Conservation (phyloP, 1,284 basidiomycete species). For the Chalciporus sp. region DNA sequence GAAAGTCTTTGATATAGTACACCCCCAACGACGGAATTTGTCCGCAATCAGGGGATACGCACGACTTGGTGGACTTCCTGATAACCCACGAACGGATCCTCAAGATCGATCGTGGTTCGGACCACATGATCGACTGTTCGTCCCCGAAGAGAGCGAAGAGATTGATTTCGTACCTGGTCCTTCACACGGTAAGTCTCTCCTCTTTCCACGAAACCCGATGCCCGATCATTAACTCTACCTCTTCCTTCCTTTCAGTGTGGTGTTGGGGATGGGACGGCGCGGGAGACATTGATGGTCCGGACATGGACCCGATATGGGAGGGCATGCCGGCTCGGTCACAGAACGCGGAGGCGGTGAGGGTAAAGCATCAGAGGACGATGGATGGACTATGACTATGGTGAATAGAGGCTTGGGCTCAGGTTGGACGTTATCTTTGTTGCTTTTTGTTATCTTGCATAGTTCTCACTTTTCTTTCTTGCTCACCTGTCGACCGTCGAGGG, state of each 20-base stretch:
- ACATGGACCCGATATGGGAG: slow-evolving; percentile 97
- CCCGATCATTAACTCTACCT: not conserved
- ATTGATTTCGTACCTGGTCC: slow-evolving; percentile 82
- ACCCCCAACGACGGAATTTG: slow-evolving; percentile 84
- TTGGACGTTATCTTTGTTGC: not conserved
- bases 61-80: slow-evolving; percentile 87
- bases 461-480: not conserved
- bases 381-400: slow-evolving; percentile 17
- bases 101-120: slow-evolving; percentile 96
- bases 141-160: slow-evolving; percentile 79
- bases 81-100: slow-evolving; percentile 92
- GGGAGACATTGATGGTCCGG: slow-evolving; percentile 91
- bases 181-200: slow-evolving; percentile 71
- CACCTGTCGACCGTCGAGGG: too few relatives aligned
- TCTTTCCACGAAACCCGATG: slow-evolving; percentile 8
- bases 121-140: slow-evolving; percentile 91
- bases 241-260: slow-evolving; percentile 66
- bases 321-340: slow-evolving; percentile 71
- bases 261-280: slow-evolving; percentile 99
- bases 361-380: slow-evolving; percentile 73
- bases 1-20: slow-evolving; percentile 93
- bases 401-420: not conserved
- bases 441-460: not conserved
- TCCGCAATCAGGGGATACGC: slow-evolving; percentile 92
- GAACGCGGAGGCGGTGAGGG: slow-evolving; percentile 59